Conservation (phyloP, 2,329 filamentous ascomycete species). For the Phaeosphaeriaceae sp. region DNA sequence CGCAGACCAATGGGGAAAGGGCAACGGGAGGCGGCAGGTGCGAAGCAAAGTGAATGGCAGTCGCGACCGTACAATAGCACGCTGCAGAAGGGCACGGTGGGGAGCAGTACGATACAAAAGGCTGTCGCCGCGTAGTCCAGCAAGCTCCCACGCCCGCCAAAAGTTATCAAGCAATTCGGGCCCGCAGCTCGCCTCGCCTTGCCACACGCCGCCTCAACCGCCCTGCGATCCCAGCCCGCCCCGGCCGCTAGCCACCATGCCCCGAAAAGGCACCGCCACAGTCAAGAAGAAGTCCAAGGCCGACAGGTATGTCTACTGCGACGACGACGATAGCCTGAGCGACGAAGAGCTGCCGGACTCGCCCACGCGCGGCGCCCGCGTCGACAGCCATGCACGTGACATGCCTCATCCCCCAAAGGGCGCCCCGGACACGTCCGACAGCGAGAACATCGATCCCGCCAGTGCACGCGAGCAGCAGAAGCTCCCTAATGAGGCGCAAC, state of each 20-base stretch:
- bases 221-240: constrained; percentile 22
- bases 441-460: constrained; percentile 15
- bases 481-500: constrained; percentile 18
- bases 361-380: background rate
- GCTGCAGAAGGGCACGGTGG: background rate
- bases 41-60: constrained; percentile 15
- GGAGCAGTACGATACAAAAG: constrained; percentile 3
- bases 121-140: too few relatives aligned
- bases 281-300: constrained; percentile 20
- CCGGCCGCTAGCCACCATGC: constrained; percentile 20
- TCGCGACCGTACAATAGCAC: constrained; percentile 2
- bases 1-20: constrained; percentile 14
- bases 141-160: constrained; percentile 17
- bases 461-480: constrained; percentile 24
- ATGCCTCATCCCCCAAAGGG: background rate
- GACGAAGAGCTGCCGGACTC: background rate
- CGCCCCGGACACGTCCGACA: constrained; percentile 5
- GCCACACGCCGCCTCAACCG: constrained; percentile 30
- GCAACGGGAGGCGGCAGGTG: constrained; percentile 11
- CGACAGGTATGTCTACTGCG: constrained; percentile 21
- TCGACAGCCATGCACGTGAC: background rate
- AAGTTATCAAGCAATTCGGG: constrained; percentile 25
- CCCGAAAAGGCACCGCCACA: constrained; percentile 31
- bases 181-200: constrained; percentile 29
- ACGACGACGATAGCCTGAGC: constrained; percentile 10